Percentiles rank a stretch among this genome's conserved stretches.
phyloP scores from a whole-genome alignment of 2,329 filamentous ascomycete genomes.

The Aspergillus amoenus region DNA sequence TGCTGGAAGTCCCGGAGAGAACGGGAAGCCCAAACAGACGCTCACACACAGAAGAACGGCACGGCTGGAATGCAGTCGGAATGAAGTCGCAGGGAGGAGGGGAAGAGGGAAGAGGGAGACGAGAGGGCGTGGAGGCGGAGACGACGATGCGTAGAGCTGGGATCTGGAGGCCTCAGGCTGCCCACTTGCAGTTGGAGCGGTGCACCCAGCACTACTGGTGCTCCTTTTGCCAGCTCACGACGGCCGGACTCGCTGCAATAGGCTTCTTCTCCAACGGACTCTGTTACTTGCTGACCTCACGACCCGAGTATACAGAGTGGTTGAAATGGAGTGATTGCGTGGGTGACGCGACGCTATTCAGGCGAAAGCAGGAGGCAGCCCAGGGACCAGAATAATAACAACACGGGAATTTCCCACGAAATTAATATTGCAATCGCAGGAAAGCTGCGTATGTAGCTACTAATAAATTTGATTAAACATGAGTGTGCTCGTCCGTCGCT shows the following conservation, averaged over 20 bases:
- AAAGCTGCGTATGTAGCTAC: constrained; percentile 1
- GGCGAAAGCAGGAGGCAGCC: neutral
- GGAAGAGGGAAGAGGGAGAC: constrained; percentile 12
- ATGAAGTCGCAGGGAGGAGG: constrained; percentile 10
- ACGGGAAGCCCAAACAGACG: constrained; percentile 19
- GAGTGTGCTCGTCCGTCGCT: constrained; percentile 4
- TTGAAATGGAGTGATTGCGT: neutral
- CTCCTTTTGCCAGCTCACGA: constrained; percentile 6
- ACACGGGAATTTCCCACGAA: neutral
- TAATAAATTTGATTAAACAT: neutral
- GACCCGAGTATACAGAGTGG: neutral
- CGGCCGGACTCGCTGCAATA: constrained; percentile 7
- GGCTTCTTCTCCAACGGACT: neutral
- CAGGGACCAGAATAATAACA: neutral
- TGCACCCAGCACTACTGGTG: neutral
- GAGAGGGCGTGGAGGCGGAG: constrained; percentile 14
- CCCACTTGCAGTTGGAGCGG: neutral
- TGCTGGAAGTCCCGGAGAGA: constrained; percentile 19
- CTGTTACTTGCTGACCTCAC: constrained; percentile 3
- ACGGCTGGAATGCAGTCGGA: constrained; percentile 6
- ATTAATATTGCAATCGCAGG: neutral
- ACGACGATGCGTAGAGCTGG: constrained; percentile 9
- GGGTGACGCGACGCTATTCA: neutral
- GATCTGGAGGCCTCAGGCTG: constrained; percentile 20
- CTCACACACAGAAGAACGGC: constrained; percentile 11